Base-by-base conservation (phyloP, 2,329 filamentous ascomycete genomes). In the Aspergillus fumigatiaffinis region DNA sequence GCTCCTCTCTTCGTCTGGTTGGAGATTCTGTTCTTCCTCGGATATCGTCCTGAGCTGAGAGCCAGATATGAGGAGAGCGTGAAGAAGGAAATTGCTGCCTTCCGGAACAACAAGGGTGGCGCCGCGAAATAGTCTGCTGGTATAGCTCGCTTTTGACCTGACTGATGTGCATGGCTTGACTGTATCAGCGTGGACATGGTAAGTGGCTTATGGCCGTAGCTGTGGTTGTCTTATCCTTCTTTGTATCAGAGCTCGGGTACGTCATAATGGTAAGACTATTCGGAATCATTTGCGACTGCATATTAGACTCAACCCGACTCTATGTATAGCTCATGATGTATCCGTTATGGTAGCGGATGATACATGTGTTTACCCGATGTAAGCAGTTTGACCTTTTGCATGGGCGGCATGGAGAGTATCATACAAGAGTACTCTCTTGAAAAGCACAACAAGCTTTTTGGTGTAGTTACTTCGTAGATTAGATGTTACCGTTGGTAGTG, bases 1-100 rank as follows among this genome's bases (percentile, higher is more conserved):
- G 94, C 94, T 0, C 94, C 94, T 8, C 88, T 99, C 69, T 99
- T 97, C 67, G 93, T 97, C 57, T 99, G 94, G 90, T 88, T 99
- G 67, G 92, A 97, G 78, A 77, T 95, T 25, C 82, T 99, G 26
- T 99, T 99, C 80, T 86, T 82, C 68, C 84, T 95, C 52, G 94
- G 94, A 51, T 99, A 97, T 76, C 85, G 94, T 58, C 90, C 88
- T 1, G 92, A 96, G 73, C 80, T 99, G 65, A 91, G 93, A 77
- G 82, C 84, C 59, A 86, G 93, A 52, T 85, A 97, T 48, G 86
- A 93, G 60, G 86, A 87, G 71, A 86, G 84, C 41, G 90, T 97
- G 3, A 77, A 87, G 70, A 80, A 84, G 65, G 91, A 96, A 72
- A 82, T 97, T 63, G 82, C 84, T 65, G 94, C 91, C 75, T 87